A percentile compares a stretch with the other conserved stretches of the same genome.
Evolutionary conservation across 2,329 filamentous ascomycete species (phyloP).

Genomic region (Penicillium sp.): DNA sequence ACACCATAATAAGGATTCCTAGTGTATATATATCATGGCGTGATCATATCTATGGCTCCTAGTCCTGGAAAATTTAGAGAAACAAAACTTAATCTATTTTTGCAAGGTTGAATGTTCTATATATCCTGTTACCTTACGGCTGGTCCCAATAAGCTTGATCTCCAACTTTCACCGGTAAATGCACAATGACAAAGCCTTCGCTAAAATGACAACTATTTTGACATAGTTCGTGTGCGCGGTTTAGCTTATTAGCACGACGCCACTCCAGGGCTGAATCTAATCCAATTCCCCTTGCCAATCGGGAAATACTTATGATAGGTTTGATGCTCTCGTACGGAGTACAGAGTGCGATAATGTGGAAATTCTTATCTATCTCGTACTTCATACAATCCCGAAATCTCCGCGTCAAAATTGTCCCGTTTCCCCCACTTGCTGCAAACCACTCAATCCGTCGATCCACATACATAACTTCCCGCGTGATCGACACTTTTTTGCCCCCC

Average conservation of each 20-base stretch:
- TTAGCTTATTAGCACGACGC: background rate
- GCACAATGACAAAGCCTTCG: background rate
- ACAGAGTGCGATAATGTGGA: background rate
- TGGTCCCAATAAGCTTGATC: background rate
- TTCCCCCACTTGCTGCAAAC: conserved; percentile 6
- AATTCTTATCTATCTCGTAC: background rate
- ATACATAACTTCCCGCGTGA: conserved; percentile 24
- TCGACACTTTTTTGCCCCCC: conserved; percentile 9
- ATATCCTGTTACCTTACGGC: background rate
- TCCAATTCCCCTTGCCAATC: background rate
- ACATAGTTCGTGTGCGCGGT: background rate
- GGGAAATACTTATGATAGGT: background rate
- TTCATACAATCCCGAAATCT: background rate
- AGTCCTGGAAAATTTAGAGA: background rate
- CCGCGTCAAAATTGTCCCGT: conserved; percentile 7
- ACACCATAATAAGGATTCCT: background rate
- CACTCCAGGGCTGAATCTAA: background rate
- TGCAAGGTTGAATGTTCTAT: background rate
- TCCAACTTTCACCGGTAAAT: background rate
- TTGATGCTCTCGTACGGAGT: background rate
- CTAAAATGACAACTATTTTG: background rate
- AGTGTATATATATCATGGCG: background rate
- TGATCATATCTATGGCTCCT: background rate
- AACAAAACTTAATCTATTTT: background rate
- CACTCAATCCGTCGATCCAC: conserved; percentile 14